Conservation (phyloP, 2,329 filamentous ascomycete species). For the Exophiala lecanii-corni region DNA sequence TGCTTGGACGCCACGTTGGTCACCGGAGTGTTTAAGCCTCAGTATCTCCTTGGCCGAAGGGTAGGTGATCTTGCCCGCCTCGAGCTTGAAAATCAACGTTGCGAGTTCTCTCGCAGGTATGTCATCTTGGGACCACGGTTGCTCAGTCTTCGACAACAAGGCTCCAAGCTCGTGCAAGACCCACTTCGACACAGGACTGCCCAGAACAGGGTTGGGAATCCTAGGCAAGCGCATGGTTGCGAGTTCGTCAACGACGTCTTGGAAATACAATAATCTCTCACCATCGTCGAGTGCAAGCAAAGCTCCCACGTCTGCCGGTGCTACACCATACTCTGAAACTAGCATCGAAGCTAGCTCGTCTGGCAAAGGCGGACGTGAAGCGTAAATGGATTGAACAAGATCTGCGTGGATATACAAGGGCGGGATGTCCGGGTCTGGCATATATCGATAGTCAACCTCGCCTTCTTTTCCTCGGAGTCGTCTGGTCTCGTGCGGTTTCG, state of each 20-base stretch:
- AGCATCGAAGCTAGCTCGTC: conserved; percentile 65
- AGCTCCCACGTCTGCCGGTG: conserved; percentile 75
- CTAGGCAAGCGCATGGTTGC: conserved; percentile 27
- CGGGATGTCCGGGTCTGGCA: conserved; percentile 89
- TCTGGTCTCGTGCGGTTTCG: conserved; percentile 68
- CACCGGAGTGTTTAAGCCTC: conserved; percentile 49
- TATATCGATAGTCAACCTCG: conserved; percentile 95
- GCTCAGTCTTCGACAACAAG: conserved; percentile 51
- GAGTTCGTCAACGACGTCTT: conserved; percentile 40
- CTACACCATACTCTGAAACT: conserved; percentile 61
- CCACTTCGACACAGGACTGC: conserved; percentile 59
- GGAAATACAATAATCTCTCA: conserved; percentile 73
- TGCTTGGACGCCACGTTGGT: conserved; percentile 44
- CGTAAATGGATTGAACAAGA: conserved; percentile 60
- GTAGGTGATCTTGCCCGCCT: conserved; percentile 46
- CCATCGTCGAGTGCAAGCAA: conserved; percentile 74
- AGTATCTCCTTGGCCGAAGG: conserved; percentile 59
- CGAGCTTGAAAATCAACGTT: conserved; percentile 41
- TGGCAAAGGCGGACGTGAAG: conserved; percentile 65
- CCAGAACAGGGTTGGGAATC: conserved; percentile 32
- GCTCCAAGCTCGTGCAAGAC: conserved; percentile 72
- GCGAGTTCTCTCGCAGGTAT: conserved; percentile 43
- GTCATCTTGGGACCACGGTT: conserved; percentile 34
- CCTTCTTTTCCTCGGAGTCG: conserved; percentile 88
- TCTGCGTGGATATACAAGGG: conserved; percentile 71